A percentile compares a stretch with the other conserved stretches of the same genome.
Evolutionary conservation across 2,329 filamentous ascomycete genomes (phyloP).

Genomic region (Blumeria graminis): DNA sequence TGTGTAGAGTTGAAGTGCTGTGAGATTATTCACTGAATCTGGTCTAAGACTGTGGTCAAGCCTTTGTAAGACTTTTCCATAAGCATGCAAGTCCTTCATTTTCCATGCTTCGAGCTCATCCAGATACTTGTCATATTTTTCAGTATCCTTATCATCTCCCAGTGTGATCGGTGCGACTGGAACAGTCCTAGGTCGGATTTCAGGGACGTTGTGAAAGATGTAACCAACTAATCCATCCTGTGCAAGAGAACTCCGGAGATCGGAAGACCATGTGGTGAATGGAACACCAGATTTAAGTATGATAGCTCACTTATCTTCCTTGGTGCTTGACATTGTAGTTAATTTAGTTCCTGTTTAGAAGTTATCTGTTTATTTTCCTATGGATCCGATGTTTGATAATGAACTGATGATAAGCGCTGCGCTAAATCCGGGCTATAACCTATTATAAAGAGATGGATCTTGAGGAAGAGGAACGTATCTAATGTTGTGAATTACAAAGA

Average conservation of each 20-base stretch:
- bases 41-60: background rate
- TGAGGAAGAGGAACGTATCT: background rate
- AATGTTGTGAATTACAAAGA: too few species aligned
- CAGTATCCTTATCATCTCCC: background rate
- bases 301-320: background rate
- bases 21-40: background rate
- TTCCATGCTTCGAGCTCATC: background rate
- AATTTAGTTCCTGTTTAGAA: background rate
- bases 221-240: background rate
- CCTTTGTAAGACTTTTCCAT: background rate
- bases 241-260: background rate
- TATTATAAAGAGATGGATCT: background rate
- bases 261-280: background rate
- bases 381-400: background rate
- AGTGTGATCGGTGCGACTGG: background rate
- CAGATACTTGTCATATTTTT: background rate
- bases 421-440: background rate
- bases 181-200: background rate
- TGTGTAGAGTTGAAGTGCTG: background rate
- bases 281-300: background rate
- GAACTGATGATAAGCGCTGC: background rate
- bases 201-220: background rate
- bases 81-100: background rate
- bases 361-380: too few species aligned
- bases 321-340: background rate